Percentiles rank a stretch among this genome's conserved stretches.
These are phyloP conservation scores for Ammopiptanthus mongolicus DNA, from an alignment of 306 rosid genomes.

Conservation along the genomic window DNA sequence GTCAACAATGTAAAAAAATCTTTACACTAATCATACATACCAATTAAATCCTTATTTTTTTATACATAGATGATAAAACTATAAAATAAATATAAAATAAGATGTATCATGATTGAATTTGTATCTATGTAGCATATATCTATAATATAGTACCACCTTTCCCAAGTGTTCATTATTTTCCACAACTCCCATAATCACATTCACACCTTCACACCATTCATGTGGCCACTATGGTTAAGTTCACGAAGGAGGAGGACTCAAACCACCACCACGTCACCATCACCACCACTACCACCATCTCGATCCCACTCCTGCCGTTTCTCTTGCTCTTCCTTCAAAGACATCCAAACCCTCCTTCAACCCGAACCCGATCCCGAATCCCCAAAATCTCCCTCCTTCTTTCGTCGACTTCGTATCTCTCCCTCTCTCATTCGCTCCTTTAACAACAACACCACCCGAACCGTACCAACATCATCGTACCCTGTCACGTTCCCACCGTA, in stretches of 20 bases:
- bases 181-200: background rate
- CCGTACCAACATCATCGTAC: background rate
- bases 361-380: conserved; percentile 33
- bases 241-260: conserved; percentile 26
- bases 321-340: conserved; percentile 71
- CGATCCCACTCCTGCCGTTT: conserved; percentile 9
- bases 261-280: background rate
- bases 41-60: no score
- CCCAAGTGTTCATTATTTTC: background rate
- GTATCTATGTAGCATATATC: background rate
- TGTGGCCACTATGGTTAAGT: conserved; percentile 64
- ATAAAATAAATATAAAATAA: no score
- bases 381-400: conserved; percentile 54
- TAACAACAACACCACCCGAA: background rate
- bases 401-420: conserved; percentile 52
- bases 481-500: background rate
- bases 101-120: no score
- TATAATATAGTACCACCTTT: background rate
- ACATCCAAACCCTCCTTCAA: conserved; percentile 49
- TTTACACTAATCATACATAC: no score
- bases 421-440: conserved; percentile 46
- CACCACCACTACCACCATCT: background rate
- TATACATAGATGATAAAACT: no score
- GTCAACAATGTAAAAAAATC: no score
- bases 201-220: conserved; percentile 2